Conservation (phyloP, 2,329 filamentous ascomycete species). For the Fusarium sp. region DNA sequence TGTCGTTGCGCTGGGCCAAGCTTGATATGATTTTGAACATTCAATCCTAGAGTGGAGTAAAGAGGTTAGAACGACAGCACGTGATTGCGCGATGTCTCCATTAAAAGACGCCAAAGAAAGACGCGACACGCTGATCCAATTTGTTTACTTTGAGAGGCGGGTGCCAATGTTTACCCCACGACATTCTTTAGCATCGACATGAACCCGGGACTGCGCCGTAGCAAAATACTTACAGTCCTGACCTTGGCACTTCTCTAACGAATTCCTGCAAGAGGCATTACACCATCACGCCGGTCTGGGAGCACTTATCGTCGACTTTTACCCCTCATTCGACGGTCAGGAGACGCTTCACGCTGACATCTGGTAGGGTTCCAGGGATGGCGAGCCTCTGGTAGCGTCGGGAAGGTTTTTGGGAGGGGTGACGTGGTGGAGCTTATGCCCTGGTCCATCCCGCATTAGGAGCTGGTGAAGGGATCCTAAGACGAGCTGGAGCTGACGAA, state of each 20-base stretch:
- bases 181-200: constrained; percentile 2
- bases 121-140: constrained; percentile 41
- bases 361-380: constrained; percentile 30
- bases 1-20: not conserved
- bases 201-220: constrained; percentile 28
- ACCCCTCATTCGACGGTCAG: constrained; percentile 48
- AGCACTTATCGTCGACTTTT: constrained; percentile 33
- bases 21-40: not conserved
- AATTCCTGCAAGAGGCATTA: constrained; percentile 48
- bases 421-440: constrained; percentile 46
- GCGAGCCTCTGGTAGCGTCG: constrained; percentile 24
- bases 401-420: constrained; percentile 37
- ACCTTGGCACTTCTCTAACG: constrained; percentile 48
- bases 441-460: constrained; percentile 47
- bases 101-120: constrained; percentile 5
- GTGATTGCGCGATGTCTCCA: constrained; percentile 41
- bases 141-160: constrained; percentile 47
- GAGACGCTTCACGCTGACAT: constrained; percentile 38
- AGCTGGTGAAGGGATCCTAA: constrained; percentile 26
- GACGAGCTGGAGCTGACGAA: constrained; percentile 43
- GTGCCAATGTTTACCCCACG: constrained; percentile 42
- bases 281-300: constrained; percentile 36
- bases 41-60: not conserved
- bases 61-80: constrained; percentile 16
- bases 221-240: constrained; percentile 11